A percentile compares a stretch with the other conserved stretches of the same genome.
Conservation (phyloP, 2,329 filamentous ascomycete genomes). For the Stachybotrys echinatus region DNA sequence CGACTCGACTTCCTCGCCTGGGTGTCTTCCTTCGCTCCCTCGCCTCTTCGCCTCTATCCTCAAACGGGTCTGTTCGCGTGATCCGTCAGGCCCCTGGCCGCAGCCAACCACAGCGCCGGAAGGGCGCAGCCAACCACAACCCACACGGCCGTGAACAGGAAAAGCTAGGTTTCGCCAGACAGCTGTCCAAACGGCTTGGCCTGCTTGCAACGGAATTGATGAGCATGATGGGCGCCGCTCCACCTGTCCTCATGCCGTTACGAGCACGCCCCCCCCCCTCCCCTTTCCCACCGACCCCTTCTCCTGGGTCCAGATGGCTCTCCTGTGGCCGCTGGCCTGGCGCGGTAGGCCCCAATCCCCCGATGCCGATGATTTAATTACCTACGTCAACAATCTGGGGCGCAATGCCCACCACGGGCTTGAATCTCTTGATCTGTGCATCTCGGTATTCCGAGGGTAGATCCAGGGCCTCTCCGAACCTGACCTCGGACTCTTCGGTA, state of each 20-base stretch:
- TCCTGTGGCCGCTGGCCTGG: too few species aligned
- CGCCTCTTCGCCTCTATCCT: background rate
- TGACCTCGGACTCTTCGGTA: background rate
- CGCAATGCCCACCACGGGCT: background rate
- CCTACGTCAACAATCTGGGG: background rate
- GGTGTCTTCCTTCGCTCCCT: background rate
- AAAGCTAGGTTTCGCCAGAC: background rate
- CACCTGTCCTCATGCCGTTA: background rate
- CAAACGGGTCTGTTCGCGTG: background rate
- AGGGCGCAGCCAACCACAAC: background rate
- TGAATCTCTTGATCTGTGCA: background rate
- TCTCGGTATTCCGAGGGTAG: background rate
- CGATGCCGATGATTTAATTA: too few species aligned
- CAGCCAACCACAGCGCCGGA: background rate
- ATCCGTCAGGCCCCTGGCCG: background rate
- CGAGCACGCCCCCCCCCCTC: background rate
- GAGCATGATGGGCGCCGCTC: background rate
- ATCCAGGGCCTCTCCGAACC: background rate
- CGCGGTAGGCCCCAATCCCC: too few species aligned
- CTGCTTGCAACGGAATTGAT: background rate
- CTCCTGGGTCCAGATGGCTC: background rate
- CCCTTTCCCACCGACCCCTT: background rate
- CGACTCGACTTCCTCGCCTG: too few species aligned
- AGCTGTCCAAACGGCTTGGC: too few species aligned
- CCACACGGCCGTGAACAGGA: background rate